These are phyloP conservation scores for Mycena epipterygia DNA, from an alignment of 768 basidiomycete genomes.

Conservation along the genomic window DNA sequence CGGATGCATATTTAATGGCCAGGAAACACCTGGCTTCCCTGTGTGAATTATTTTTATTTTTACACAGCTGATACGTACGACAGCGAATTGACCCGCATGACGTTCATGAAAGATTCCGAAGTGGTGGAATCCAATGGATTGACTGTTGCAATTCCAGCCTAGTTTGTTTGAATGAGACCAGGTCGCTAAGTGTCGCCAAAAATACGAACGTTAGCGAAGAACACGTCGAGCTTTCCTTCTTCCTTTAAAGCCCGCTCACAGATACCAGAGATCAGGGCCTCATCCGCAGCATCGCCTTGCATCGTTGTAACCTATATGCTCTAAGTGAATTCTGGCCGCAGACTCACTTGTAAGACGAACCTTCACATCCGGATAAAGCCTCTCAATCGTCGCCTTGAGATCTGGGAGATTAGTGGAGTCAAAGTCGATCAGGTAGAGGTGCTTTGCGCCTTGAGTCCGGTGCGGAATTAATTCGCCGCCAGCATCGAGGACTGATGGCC, in stretches of 20 bases:
- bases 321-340: background rate
- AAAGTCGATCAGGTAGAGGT: slow-evolving; percentile 83
- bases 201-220: slow-evolving; percentile 89
- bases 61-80: slow-evolving; percentile 53
- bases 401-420: slow-evolving; percentile 75
- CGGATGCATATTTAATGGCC: slow-evolving; percentile 88
- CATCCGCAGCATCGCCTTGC: slow-evolving; percentile 89
- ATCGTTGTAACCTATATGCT: slow-evolving; percentile 78
- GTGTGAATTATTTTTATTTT: background rate
- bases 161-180: slow-evolving; percentile 21
- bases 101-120: slow-evolving; percentile 77
- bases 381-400: slow-evolving; percentile 76
- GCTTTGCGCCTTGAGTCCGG: slow-evolving; percentile 70
- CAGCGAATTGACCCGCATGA: slow-evolving; percentile 80
- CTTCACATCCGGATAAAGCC: slow-evolving; percentile 83
- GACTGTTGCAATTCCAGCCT: slow-evolving; percentile 77
- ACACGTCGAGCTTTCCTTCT: slow-evolving; percentile 90
- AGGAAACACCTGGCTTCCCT: slow-evolving; percentile 80
- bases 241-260: slow-evolving; percentile 83
- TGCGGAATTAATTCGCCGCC: slow-evolving; percentile 7
- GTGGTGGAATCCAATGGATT: slow-evolving; percentile 66
- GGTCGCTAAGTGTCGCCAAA: background rate
- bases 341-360: slow-evolving; percentile 53
- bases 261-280: slow-evolving; percentile 72
- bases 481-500: slow-evolving; percentile 7